phyloP scores from a whole-genome alignment of 805 yeast genomes.

The Metschnikowia lachancei region DNA sequence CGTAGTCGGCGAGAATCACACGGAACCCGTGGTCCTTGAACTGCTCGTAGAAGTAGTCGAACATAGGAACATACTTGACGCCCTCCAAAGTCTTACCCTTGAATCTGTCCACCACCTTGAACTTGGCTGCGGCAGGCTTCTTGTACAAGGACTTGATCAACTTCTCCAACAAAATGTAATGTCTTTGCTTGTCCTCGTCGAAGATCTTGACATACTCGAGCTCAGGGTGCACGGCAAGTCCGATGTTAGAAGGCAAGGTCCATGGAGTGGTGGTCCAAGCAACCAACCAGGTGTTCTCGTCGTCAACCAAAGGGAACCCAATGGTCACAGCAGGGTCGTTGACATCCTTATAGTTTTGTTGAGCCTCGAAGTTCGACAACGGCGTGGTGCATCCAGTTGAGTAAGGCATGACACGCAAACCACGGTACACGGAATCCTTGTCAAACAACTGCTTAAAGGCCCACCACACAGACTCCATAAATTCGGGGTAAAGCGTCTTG shows the following conservation, averaged over 20 bases:
- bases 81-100: slow-evolving; percentile 81
- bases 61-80: slow-evolving; percentile 75
- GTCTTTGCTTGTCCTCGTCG: slow-evolving; percentile 80
- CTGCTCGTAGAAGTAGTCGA: slow-evolving; percentile 71
- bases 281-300: slow-evolving; percentile 78
- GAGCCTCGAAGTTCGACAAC: slow-evolving; percentile 95
- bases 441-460: slow-evolving; percentile 85
- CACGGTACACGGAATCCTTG: slow-evolving; percentile 89
- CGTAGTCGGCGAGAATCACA: slow-evolving; percentile 80
- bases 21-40: slow-evolving; percentile 77
- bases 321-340: slow-evolving; percentile 94
- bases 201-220: slow-evolving; percentile 89
- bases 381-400: slow-evolving; percentile 98
- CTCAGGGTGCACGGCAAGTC: slow-evolving; percentile 86
- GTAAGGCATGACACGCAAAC: slow-evolving; percentile 97
- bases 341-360: slow-evolving; percentile 96
- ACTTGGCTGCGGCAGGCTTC: slow-evolving; percentile 90
- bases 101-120: slow-evolving; percentile 74
- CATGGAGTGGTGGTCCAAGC: slow-evolving; percentile 99
- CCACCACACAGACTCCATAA: slow-evolving; percentile 99
- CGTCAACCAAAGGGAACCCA: slow-evolving; percentile 78
- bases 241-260: slow-evolving; percentile 95
- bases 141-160: slow-evolving; percentile 83
- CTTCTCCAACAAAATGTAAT: slow-evolving; percentile 81
- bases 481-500: slow-evolving; percentile 91